Base-by-base conservation (phyloP, 1,284 basidiomycete species). In the Athelia sp. region DNA sequence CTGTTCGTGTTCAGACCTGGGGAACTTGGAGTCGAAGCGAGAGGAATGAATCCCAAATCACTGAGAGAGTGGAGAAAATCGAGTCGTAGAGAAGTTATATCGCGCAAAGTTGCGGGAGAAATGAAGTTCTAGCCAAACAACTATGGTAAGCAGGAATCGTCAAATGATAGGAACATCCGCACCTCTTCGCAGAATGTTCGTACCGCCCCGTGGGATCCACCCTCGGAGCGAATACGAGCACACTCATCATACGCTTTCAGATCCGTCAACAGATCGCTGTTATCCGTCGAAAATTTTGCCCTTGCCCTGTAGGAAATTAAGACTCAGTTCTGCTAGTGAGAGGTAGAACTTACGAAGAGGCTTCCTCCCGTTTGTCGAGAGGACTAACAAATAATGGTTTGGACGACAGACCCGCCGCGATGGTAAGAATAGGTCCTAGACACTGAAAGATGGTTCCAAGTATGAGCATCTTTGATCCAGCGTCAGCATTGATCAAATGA, bases 241-340 rank as follows among this genome's bases (percentile, higher is more conserved):
- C 81, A 90, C 53, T 85, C 78, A 31, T 87, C 75, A 61, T 88
- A 96, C 0, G 92, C 91, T 43, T 80, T 74, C 6, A 83, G 76
- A 58, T 94, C 89, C 0, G 92, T 93, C 23, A 98, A 70, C 4
- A 98, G 73, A 61, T 98, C 95, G 55, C 92, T 95, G 51, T 86
- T 82, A n/a, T 75, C 85, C 11, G 72, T 75, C 9, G 79, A 69
- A 59, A 93, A 93, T 10, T 75, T 75, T 43, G 76, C 73, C 51
- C 86, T 78, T 3, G 90, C 88, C 54, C 87, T 91, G 47, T 31
- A 49, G 42, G 45, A 23, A 48, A 35, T 35, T 11, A 19, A 46
- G 11, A 38, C 36, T 13, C 31, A 45, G 48, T 10, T 21, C 18
- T 3, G n/a, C 21, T 24, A 35, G 11, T 36, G 35, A 9, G 11